A percentile compares a stretch with the other conserved stretches of the same genome.
phyloP scores from a whole-genome alignment of 2,329 filamentous ascomycete species.

The Zasmidium cellare region DNA sequence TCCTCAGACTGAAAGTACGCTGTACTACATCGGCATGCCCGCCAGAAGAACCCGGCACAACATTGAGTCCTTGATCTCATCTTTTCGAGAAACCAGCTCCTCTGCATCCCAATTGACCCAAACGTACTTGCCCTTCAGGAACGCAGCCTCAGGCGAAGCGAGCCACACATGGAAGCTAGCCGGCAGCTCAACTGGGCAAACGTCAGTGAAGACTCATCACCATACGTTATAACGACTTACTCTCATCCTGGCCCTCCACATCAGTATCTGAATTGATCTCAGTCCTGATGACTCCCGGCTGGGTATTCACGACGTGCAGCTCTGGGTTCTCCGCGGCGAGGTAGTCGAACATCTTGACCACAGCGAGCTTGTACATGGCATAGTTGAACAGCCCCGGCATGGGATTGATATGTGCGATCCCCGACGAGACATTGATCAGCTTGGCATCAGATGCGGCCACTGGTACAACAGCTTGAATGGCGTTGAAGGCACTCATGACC shows the following conservation, averaged over 20 bases:
- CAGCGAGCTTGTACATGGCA: constrained; percentile 37
- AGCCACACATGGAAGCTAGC: constrained; percentile 18
- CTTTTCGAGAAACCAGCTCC: background rate
- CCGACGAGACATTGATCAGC: constrained; percentile 3
- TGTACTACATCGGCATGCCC: background rate
- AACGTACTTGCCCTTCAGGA: background rate
- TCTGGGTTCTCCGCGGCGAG: constrained; percentile 38
- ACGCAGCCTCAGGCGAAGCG: background rate
- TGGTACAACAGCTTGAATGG: constrained; percentile 8
- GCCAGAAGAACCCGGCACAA: background rate
- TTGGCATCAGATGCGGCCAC: constrained; percentile 1
- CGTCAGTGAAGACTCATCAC: background rate
- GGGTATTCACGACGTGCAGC: constrained; percentile 40
- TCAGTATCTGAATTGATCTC: constrained; percentile 31
- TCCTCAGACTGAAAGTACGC: no score
- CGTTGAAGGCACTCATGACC: constrained; percentile 12
- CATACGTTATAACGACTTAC: background rate
- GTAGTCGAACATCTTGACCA: constrained; percentile 38
- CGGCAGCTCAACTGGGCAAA: background rate
- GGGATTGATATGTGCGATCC: constrained; percentile 15
- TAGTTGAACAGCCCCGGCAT: constrained; percentile 32
- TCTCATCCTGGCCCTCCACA: background rate
- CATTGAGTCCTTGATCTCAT: constrained; percentile 1
- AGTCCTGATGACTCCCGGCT: constrained; percentile 44
- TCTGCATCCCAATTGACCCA: constrained; percentile 4